These are phyloP conservation scores for Glycine latifolia DNA, from an alignment of 306 rosid species.

Conservation along the genomic window DNA sequence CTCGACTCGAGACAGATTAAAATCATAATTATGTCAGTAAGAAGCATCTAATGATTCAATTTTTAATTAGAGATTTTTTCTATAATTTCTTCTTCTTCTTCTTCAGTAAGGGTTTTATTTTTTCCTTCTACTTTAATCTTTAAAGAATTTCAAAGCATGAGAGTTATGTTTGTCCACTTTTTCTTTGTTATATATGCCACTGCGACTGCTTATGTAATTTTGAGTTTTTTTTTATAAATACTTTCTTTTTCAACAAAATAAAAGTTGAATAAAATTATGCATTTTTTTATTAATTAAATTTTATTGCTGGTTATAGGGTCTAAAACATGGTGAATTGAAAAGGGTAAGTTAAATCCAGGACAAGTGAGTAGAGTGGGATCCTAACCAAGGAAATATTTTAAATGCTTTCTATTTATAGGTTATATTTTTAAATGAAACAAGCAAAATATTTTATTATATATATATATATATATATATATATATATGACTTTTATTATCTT, in stretches of 20 bases:
- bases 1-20: background rate
- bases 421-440: background rate
- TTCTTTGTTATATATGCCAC: background rate
- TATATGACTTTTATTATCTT: too few species aligned
- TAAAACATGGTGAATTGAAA: background rate
- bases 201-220: background rate
- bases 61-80: background rate
- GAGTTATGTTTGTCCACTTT: background rate
- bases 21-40: background rate
- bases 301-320: background rate
- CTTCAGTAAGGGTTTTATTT: background rate
- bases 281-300: background rate
- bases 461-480: too few species aligned
- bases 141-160: background rate
- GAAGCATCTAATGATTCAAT: constrained; percentile 4
- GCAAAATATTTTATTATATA: background rate
- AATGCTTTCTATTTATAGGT: too few species aligned
- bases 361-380: background rate
- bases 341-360: background rate
- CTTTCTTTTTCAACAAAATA: background rate
- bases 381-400: too few species aligned
- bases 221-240: background rate
- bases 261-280: background rate
- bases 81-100: background rate
- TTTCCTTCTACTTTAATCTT: background rate